Evolutionary conservation across 176 grass and related monocot genomes (phyloP).

Genomic region (Carex pumila): DNA sequence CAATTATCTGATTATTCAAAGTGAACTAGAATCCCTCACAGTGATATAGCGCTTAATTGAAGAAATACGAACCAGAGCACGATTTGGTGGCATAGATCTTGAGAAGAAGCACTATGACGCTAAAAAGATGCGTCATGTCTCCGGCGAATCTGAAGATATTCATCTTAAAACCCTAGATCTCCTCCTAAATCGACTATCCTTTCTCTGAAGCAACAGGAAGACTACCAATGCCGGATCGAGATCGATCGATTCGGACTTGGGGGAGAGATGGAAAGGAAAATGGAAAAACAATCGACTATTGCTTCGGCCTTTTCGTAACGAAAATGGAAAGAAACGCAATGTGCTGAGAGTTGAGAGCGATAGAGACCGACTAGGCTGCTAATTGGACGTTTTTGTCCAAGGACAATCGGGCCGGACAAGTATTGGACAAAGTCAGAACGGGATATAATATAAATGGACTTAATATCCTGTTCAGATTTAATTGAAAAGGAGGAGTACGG

Average conservation of each 20-base stretch:
- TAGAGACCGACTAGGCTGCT: neutral
- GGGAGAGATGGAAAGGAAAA: constrained; percentile 12
- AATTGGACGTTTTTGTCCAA: too few species aligned
- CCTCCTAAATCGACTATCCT: neutral
- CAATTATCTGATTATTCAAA: neutral
- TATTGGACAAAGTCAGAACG: too few species aligned
- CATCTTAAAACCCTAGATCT: constrained; percentile 41
- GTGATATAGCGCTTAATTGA: neutral
- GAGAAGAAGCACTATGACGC: constrained; percentile 90
- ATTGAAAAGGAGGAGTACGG: too few species aligned
- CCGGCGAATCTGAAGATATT: constrained; percentile 84
- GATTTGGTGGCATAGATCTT: constrained; percentile 99
- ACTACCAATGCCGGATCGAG: constrained; percentile 18
- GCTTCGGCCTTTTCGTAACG: neutral
- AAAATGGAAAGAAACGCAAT: constrained; percentile 1
- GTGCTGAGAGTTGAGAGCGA: neutral
- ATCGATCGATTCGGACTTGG: constrained; percentile 18
- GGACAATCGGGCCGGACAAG: too few species aligned
- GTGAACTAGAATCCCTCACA: neutral
- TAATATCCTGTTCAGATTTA: too few species aligned
- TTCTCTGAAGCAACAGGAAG: neutral
- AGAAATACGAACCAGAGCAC: constrained; percentile 53
- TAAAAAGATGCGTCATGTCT: constrained; percentile 97
- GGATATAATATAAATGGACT: too few species aligned
- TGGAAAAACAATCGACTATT: neutral